These are phyloP conservation scores for Cyberlindnera galapagoensis DNA, from an alignment of 805 yeast genomes.

Conservation along the genomic window DNA sequence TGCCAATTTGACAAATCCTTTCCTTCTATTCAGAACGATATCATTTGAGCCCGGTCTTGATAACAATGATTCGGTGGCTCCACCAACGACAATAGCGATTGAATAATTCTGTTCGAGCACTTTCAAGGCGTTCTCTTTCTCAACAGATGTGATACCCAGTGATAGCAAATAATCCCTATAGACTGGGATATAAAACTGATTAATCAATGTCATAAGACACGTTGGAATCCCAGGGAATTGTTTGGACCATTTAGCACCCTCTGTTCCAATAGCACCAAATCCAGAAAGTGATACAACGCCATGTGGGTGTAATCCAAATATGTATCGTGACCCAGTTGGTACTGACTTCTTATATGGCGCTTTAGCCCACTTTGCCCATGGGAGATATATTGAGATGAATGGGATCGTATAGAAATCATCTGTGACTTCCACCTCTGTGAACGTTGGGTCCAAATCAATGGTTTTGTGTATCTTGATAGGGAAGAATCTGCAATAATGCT, in stretches of 20 bases:
- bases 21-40: slow-evolving; percentile 67
- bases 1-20: slow-evolving; percentile 87
- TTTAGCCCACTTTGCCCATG: slow-evolving; percentile 16
- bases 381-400: slow-evolving; percentile 8
- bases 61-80: slow-evolving; percentile 84
- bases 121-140: slow-evolving; percentile 61
- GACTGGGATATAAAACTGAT: slow-evolving; percentile 79
- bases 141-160: slow-evolving; percentile 80
- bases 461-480: slow-evolving; percentile 72
- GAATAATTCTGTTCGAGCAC: slow-evolving; percentile 62
- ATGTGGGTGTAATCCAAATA: slow-evolving; percentile 94
- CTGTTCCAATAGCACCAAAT: slow-evolving; percentile 77
- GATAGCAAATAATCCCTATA: slow-evolving; percentile 80
- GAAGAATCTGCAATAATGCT: slow-evolving; percentile 68
- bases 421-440: slow-evolving; percentile 30
- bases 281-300: slow-evolving; percentile 93
- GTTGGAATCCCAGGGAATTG: slow-evolving; percentile 80
- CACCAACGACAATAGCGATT: slow-evolving; percentile 89
- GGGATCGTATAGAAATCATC: slow-evolving; percentile 18
- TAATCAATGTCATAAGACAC: slow-evolving; percentile 71
- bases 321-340: slow-evolving; percentile 63
- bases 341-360: slow-evolving; percentile 26
- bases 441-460: slow-evolving; percentile 67
- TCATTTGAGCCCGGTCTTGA: slow-evolving; percentile 55
- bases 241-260: slow-evolving; percentile 63